Conservation (phyloP, 768 basidiomycete genomes). For the Russula griseocarnosa region DNA sequence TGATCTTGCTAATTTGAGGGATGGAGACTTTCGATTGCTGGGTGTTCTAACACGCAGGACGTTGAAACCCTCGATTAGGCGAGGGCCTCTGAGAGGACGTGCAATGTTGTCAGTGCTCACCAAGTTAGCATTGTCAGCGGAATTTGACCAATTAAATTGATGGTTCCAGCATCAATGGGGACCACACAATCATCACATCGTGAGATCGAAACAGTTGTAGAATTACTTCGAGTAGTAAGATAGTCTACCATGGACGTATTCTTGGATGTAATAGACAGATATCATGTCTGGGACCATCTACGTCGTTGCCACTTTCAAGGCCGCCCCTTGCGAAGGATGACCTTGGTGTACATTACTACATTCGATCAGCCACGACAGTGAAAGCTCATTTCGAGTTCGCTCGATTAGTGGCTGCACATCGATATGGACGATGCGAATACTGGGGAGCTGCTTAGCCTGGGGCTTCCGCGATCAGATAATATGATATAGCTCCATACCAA, state of each 20-base stretch:
- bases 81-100: background rate
- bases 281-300: background rate
- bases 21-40: no score
- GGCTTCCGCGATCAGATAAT: no score
- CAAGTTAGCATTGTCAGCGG: background rate
- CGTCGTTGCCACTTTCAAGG: conserved; percentile 53
- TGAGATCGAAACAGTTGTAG: no score
- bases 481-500: no score
- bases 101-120: background rate
- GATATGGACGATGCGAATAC: no score
- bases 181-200: no score
- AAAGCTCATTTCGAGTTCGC: no score
- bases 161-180: background rate
- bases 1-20: background rate
- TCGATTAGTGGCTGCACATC: no score
- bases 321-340: conserved; percentile 59
- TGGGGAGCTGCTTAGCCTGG: no score
- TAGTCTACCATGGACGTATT: no score
- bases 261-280: background rate
- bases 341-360: conserved; percentile 70
- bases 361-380: conserved; percentile 89
- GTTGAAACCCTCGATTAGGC: background rate
- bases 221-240: no score
- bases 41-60: background rate
- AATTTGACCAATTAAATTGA: no score